Base-by-base conservation (phyloP, 192 early-diverging fungal species). In the Geranomyces variabilis region DNA sequence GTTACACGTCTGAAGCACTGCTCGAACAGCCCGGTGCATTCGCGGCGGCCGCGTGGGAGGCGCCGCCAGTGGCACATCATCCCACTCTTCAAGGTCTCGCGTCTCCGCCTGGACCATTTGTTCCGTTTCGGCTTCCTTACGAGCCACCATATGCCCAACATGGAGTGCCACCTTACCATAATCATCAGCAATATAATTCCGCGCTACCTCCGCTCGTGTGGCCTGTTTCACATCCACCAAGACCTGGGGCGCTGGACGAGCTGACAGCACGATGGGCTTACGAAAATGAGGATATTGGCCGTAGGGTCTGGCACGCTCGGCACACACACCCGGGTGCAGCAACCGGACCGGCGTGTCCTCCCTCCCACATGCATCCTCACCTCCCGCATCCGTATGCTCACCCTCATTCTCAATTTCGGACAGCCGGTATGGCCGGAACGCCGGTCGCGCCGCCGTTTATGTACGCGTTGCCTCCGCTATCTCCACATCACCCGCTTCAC, bases 251-350 rank as follows among this genome's bases (percentile, higher is more conserved):
- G 51, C 19, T 53, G 51, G 51, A 53, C 51, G 51, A 53, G 24
- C n/a, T 53, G n/a, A 53, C 51, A n/a, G n/a, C n/a, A 24, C 4
- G 51, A 3, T 53, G 51, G 51, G 51, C 24, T 15, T 26, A 53
- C 51, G 51, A 53, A 3, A 17, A 9, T 26, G 24, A 53, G 6
- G 51, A 53, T n/a, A 24, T 24, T 53, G n/a, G 24, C 24, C 51
- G 51, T 7, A n/a, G 51, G n/a, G 4, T 26, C n/a, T 53, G 51
- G 51, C 51, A 53, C 17, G 51, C 51, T n/a, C 51, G n/a, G 51
- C 51, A 53, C 4, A 53, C 24, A 17, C 51, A 41, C 17, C 6
- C 51, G 2, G 51, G 6, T 53, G 51, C 51, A 26, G 3, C 19
- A n/a, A 15, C n/a, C 51, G 51, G n/a, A n/a, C 51, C 17, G 15